phyloP scores from a whole-genome alignment of 768 basidiomycete genomes.

The Amanita fuliginea region DNA sequence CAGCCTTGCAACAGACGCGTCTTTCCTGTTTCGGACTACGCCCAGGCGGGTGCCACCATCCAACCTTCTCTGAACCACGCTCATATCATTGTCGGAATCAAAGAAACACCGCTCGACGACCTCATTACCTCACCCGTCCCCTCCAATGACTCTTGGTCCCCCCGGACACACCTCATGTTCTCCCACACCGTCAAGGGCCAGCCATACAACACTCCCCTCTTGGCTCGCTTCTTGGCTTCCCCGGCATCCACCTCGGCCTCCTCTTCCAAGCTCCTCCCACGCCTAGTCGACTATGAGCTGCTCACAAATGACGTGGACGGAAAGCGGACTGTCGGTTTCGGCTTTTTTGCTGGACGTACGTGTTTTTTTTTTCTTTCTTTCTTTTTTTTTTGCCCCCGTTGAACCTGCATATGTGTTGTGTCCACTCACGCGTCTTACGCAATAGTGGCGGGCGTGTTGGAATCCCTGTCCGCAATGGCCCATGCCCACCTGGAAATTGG shows the following conservation, averaged over 20 bases:
- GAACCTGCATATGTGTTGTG: not conserved
- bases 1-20: constrained; percentile 71
- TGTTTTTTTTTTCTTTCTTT: too few species aligned
- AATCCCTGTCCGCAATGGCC: constrained; percentile 70
- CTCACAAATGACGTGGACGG: constrained; percentile 44
- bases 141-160: not conserved
- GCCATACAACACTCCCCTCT: constrained; percentile 71
- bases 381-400: too few species aligned
- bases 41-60: constrained; percentile 66
- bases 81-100: constrained; percentile 80
- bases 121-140: constrained; percentile 36
- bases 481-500: constrained; percentile 72
- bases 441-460: constrained; percentile 68
- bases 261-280: constrained; percentile 20
- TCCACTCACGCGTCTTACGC: not conserved
- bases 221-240: constrained; percentile 47
- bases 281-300: constrained; percentile 80
- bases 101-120: constrained; percentile 66
- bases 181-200: constrained; percentile 88
- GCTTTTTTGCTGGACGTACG: constrained; percentile 85
- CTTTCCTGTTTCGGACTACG: constrained; percentile 52
- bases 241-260: constrained; percentile 1
- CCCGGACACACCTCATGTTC: constrained; percentile 82
- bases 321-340: constrained; percentile 81
- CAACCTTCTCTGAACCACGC: constrained; percentile 45